Percentiles rank a stretch among this genome's conserved stretches.
Conservation (phyloP, 1,284 basidiomycete species). For the Megacollybia platyphylla region DNA sequence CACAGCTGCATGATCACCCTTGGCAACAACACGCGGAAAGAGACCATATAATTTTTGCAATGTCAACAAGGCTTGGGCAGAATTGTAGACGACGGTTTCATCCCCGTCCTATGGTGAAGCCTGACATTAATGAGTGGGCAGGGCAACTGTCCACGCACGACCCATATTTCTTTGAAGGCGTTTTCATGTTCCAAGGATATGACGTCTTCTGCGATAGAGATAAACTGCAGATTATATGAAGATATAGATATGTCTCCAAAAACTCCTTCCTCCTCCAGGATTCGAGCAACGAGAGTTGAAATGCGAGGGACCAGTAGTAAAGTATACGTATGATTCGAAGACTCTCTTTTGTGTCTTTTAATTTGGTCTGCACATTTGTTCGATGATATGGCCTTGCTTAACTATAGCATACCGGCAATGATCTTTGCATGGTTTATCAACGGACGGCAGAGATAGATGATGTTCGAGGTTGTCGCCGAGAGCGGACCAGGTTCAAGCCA, state of each 20-base stretch:
- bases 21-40: constrained; percentile 88
- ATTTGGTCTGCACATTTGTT: constrained; percentile 62
- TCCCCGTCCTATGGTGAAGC: constrained; percentile 68
- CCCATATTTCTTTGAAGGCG: constrained; percentile 77
- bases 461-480: constrained; percentile 74
- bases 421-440: constrained; percentile 78
- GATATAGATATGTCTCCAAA: constrained; percentile 79
- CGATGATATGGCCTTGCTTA: constrained; percentile 6
- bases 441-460: constrained; percentile 91
- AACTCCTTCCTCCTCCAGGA: constrained; percentile 86
- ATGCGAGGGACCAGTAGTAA: constrained; percentile 80
- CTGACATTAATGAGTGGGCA: not conserved
- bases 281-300: constrained; percentile 75
- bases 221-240: constrained; percentile 86
- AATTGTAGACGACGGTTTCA: constrained; percentile 81
- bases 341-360: constrained; percentile 56
- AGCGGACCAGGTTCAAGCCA: constrained; percentile 91
- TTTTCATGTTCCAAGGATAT: constrained; percentile 79
- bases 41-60: constrained; percentile 81
- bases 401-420: constrained; percentile 64
- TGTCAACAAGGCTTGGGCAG: constrained; percentile 77
- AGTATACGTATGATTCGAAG: constrained; percentile 75
- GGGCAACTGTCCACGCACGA: constrained; percentile 35
- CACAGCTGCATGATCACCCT: constrained; percentile 85
- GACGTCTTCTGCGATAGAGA: constrained; percentile 85